A percentile compares a stretch with the other conserved stretches of the same genome.
Conservation (phyloP, 2,329 filamentous ascomycete species). For the Ceratocystis albifundus region DNA sequence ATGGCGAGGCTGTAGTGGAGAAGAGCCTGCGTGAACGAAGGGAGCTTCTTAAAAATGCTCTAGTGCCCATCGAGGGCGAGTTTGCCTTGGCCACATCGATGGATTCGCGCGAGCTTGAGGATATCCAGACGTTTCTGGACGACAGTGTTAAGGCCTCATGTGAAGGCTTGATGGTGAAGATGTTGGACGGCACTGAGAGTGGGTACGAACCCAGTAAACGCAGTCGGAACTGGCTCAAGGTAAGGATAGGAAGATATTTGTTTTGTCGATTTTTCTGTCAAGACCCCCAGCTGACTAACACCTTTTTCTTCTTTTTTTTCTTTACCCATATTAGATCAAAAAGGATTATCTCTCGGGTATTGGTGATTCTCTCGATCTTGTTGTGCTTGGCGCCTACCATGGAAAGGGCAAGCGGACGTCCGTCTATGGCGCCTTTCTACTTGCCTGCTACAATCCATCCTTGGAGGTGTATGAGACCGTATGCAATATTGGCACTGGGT, state of each 20-base stretch:
- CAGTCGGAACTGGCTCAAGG: conserved; percentile 96
- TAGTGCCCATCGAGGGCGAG: conserved; percentile 71
- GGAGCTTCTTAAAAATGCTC: conserved; percentile 60
- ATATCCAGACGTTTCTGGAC: conserved; percentile 85
- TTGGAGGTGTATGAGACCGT: conserved; percentile 84
- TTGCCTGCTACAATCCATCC: conserved; percentile 79
- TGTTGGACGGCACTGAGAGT: conserved; percentile 86
- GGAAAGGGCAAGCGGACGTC: conserved; percentile 92
- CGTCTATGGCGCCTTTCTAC: conserved; percentile 87
- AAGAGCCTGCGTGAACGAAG: conserved; percentile 77
- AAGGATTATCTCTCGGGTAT: conserved; percentile 94
- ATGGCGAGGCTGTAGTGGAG: conserved; percentile 80
- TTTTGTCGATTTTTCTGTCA: background rate
- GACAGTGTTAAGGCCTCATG: conserved; percentile 93
- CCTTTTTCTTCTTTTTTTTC: background rate
- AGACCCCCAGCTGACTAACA: background rate
- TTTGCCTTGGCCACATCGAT: conserved; percentile 82
- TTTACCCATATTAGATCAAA: conserved; percentile 53
- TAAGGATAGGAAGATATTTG: conserved; percentile 30
- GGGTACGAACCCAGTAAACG: conserved; percentile 94
- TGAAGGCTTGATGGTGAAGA: conserved; percentile 98
- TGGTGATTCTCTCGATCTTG: conserved; percentile 90
- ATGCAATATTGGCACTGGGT: conserved; percentile 97
- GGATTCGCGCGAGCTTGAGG: conserved; percentile 78
- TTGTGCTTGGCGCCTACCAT: conserved; percentile 87